Evolutionary conservation across 768 basidiomycete species (phyloP).

Genomic region (Russula olivacea): DNA sequence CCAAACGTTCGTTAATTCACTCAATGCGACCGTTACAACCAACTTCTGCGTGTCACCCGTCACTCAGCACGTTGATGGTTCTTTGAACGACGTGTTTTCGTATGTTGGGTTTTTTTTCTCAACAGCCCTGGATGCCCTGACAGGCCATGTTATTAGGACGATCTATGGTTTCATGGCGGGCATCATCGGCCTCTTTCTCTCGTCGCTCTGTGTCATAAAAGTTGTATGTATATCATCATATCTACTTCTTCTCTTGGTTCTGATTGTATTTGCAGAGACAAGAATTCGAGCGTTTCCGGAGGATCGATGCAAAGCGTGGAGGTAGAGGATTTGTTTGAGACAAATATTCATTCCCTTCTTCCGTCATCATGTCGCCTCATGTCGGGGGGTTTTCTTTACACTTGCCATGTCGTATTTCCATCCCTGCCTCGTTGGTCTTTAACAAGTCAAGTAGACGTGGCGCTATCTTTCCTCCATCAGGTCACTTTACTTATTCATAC

Average conservation of each 20-base stretch:
- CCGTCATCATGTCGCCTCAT: not conserved
- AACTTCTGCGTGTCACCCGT: constrained; percentile 71
- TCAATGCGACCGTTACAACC: constrained; percentile 32
- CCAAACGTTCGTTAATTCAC: constrained; percentile 32
- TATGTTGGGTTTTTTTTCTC: constrained; percentile 37
- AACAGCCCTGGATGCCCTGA: not conserved
- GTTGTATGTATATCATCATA: constrained; percentile 48
- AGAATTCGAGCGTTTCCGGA: constrained; percentile 79
- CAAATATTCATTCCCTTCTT: not conserved
- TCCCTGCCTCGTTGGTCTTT: not conserved
- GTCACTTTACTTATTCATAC: not conserved
- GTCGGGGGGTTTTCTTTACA: not conserved
- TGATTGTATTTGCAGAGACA: constrained; percentile 46
- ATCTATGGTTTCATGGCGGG: constrained; percentile 84
- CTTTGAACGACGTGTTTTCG: constrained; percentile 81
- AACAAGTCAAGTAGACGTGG: constrained; percentile 1
- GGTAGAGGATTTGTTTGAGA: constrained; percentile 77
- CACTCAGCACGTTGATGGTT: constrained; percentile 61
- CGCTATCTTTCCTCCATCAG: not conserved
- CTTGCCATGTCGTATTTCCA: not conserved
- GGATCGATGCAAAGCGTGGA: constrained; percentile 84
- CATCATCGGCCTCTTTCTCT: constrained; percentile 65
- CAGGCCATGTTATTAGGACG: constrained; percentile 29
- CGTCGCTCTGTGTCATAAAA: constrained; percentile 82
- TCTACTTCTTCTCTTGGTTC: not conserved